Base-by-base conservation (phyloP, 2,329 filamentous ascomycete genomes). In the Paracamarosporium sp. region DNA sequence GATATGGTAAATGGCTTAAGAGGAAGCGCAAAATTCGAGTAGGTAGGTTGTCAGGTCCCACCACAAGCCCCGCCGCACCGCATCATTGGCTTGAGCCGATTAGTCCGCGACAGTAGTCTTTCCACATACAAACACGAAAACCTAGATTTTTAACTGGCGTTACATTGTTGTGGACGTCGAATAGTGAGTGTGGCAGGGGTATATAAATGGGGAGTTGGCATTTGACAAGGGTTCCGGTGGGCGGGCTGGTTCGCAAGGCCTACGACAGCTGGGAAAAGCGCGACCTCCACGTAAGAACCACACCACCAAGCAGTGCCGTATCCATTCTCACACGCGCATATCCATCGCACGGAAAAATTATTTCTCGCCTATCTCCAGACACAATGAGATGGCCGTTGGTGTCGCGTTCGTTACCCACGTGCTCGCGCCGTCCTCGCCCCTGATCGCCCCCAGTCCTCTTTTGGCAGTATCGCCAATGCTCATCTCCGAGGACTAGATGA, bases 381-480 rank as follows among this genome's bases (percentile, higher is more conserved):
- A 20, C 17, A n/a, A 6, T 28, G 22, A 45, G 11, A 35, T 24
- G 36, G 50, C 50, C 50, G 40, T 17, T 53, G 27, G 50, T 13
- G 11, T 35, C 8, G 38, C 40, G 50, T 27, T 53, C 11, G 30
- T 9, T 35, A 22, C 50, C 56, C 65, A 68, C 65, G 62, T 68
- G 65, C 56, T 57, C 52, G 50, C 48, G 38, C 44, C 57, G 47
- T 24, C 41, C 6, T 48, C 22, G 9, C 22, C 43, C 41, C 52
- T 41, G 63, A 57, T 56, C 54, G 63, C 50, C 45, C 5, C 38
- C 43, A 53, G 59, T 44, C 68, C 67, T 55, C 27, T 57, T 64
- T 65, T 45, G 67, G 67, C 62, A 65, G 56, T 60, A 65, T 57
- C 47, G 63, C 63, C 64, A 58, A 54, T 47, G 35, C 56, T 64